Evolutionary conservation across 78 protist genomes (phyloP).

Genomic region (Planoprotostelium fungivorum): DNA sequence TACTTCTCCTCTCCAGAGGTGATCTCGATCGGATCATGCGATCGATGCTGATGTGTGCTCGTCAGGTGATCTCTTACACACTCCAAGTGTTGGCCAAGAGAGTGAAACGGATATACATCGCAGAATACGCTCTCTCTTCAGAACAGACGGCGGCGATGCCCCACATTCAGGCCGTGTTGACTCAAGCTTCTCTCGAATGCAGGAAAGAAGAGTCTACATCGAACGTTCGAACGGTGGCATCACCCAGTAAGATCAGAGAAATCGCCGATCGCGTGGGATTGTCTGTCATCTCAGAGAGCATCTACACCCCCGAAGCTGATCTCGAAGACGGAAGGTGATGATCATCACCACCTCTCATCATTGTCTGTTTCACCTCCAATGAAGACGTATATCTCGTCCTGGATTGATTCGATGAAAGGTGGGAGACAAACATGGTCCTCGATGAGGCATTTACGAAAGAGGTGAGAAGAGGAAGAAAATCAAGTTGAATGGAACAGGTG

Average conservation of each 20-base stretch:
- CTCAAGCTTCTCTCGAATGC: background rate
- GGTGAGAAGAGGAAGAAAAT: background rate
- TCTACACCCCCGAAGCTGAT: background rate
- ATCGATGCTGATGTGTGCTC: background rate
- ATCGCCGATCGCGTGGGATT: background rate
- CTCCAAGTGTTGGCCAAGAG: background rate
- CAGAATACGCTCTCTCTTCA: background rate
- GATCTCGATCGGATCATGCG: background rate
- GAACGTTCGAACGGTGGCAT: background rate
- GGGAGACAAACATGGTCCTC: background rate
- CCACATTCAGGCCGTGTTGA: background rate
- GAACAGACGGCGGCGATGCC: background rate
- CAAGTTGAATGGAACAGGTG: background rate
- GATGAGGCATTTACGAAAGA: background rate
- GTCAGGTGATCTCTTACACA: background rate
- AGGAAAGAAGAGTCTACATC: background rate
- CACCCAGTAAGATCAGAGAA: background rate
- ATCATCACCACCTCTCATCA: background rate
- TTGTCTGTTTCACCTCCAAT: too few relatives aligned
- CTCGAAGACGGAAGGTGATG: background rate
- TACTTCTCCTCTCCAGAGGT: background rate
- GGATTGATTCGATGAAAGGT: too few relatives aligned
- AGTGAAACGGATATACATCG: background rate
- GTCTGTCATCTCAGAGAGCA: background rate
- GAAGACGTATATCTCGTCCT: too few relatives aligned